A percentile compares a stretch with the other conserved stretches of the same genome.
These are phyloP conservation scores for Aspergillus sp. DNA, from an alignment of 2,329 filamentous ascomycete genomes.

Conservation along the genomic window DNA sequence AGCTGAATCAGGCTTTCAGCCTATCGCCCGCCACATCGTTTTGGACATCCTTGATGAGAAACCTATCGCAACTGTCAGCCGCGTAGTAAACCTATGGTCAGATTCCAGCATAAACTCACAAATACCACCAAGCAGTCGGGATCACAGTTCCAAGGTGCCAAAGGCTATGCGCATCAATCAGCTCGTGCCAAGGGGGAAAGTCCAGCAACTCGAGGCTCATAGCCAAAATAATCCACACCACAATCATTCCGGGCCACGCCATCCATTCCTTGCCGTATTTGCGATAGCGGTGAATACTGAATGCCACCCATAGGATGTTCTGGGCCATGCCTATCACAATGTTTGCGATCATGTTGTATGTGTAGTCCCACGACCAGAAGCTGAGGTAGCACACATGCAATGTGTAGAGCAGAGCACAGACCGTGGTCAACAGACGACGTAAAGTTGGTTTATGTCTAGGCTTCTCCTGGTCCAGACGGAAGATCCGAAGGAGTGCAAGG, in stretches of 20 bases:
- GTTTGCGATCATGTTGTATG: slow-evolving; percentile 97
- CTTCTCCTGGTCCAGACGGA: slow-evolving; percentile 69
- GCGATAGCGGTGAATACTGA: slow-evolving; percentile 73
- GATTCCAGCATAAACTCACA: slow-evolving; percentile 61
- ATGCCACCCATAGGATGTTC: slow-evolving; percentile 83
- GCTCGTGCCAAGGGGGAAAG: slow-evolving; percentile 80
- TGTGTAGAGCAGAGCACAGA: slow-evolving; percentile 71
- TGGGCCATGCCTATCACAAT: slow-evolving; percentile 77
- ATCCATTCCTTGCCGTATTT: slow-evolving; percentile 72
- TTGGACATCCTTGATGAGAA: slow-evolving; percentile 80
- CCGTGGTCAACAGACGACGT: slow-evolving; percentile 71
- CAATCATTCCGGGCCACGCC: slow-evolving; percentile 84
- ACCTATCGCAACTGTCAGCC: slow-evolving; percentile 57
- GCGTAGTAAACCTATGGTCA: slow-evolving; percentile 6
- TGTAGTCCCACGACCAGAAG: slow-evolving; percentile 88
- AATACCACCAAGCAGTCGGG: slow-evolving; percentile 90
- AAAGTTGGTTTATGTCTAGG: slow-evolving; percentile 54
- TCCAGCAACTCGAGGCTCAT: slow-evolving; percentile 97
- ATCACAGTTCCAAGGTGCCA: slow-evolving; percentile 95
- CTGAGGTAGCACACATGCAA: slow-evolving; percentile 82
- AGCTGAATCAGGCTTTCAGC: slow-evolving; percentile 62
- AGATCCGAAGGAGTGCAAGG: slow-evolving; percentile 78
- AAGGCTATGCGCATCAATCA: slow-evolving; percentile 88
- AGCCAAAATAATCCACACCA: slow-evolving; percentile 85
- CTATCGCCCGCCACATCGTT: slow-evolving; percentile 75